Conservation (phyloP, 495 filamentous ascomycete species). For the Copromyces sp. region DNA sequence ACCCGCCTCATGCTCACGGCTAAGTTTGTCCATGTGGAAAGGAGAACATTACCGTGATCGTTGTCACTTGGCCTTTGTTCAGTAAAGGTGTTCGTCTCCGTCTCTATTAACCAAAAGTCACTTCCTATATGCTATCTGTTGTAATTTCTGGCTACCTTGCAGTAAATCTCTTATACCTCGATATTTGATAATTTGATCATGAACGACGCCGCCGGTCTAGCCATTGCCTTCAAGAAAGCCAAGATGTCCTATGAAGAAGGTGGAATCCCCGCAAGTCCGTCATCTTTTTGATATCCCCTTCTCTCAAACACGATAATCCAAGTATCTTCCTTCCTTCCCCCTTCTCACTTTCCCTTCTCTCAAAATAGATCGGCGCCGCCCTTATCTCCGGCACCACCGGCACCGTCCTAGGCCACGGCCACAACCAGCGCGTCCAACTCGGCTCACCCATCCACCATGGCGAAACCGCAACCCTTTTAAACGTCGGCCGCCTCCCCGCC, state of each 20-base stretch:
- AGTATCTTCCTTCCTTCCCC: too few relatives aligned
- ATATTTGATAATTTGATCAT: conserved; percentile 15
- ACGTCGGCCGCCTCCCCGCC: conserved; percentile 65
- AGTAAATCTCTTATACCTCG: too few relatives aligned
- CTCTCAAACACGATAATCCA: too few relatives aligned
- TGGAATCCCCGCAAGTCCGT: conserved; percentile 51
- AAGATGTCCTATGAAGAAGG: conserved; percentile 58
- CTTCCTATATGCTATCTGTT: too few relatives aligned
- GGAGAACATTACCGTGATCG: too few relatives aligned
- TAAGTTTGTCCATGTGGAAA: neutral
- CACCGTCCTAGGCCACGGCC: conserved; percentile 65
- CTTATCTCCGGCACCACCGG: conserved; percentile 56
- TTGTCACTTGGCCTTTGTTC: too few relatives aligned
- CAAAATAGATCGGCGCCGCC: conserved; percentile 56
- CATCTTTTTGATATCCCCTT: neutral
- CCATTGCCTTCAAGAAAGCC: conserved; percentile 69
- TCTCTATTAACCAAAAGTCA: too few relatives aligned
- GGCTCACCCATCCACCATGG: conserved; percentile 63
- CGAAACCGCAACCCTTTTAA: conserved; percentile 71
- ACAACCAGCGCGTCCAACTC: conserved; percentile 75
- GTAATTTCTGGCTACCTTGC: too few relatives aligned
- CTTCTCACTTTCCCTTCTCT: too few relatives aligned
- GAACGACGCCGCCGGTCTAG: conserved; percentile 44
- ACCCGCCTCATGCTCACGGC: neutral
- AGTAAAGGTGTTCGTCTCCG: too few relatives aligned